A percentile compares a stretch with the other conserved stretches of the same genome.
Evolutionary conservation across 2,329 filamentous ascomycete species (phyloP).

Genomic region (Aspergillus caelatus): DNA sequence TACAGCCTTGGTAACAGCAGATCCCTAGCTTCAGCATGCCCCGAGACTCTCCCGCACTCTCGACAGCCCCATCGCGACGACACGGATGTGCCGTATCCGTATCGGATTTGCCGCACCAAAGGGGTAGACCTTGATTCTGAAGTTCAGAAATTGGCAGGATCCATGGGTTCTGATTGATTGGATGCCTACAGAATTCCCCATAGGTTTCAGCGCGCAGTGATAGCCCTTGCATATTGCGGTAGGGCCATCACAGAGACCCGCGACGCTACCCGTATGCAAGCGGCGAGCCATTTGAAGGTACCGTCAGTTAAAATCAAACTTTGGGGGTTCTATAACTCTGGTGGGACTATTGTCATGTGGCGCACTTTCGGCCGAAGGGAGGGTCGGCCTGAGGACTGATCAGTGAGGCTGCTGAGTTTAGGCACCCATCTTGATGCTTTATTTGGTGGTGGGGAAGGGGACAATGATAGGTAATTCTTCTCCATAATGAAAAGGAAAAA

Average conservation of each 20-base stretch:
- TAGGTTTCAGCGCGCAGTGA: not conserved
- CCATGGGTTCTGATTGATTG: not conserved
- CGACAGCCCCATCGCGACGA: not conserved
- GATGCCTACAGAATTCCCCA: not conserved
- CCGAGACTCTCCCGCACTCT: not conserved
- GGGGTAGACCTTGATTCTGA: not conserved
- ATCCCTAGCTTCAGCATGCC: not conserved
- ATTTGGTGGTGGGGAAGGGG: not conserved
- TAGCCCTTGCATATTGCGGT: not conserved
- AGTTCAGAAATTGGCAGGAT: not conserved
- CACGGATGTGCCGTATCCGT: not conserved
- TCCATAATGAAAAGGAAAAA: not conserved
- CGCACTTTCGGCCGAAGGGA: not conserved
- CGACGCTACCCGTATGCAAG: not conserved
- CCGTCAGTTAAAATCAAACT: not conserved
- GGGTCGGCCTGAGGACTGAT: not conserved
- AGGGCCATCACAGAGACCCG: not conserved
- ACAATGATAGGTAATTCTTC: not conserved
- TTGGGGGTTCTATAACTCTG: not conserved
- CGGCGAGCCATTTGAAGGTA: not conserved
- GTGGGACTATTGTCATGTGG: conserved; percentile 4
- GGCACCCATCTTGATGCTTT: not conserved
- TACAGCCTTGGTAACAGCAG: not conserved
- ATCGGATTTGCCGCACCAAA: not conserved
- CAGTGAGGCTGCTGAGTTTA: not conserved